Evolutionary conservation across 345 rosid species (phyloP).

Genomic region (Ceriops decandra): DNA sequence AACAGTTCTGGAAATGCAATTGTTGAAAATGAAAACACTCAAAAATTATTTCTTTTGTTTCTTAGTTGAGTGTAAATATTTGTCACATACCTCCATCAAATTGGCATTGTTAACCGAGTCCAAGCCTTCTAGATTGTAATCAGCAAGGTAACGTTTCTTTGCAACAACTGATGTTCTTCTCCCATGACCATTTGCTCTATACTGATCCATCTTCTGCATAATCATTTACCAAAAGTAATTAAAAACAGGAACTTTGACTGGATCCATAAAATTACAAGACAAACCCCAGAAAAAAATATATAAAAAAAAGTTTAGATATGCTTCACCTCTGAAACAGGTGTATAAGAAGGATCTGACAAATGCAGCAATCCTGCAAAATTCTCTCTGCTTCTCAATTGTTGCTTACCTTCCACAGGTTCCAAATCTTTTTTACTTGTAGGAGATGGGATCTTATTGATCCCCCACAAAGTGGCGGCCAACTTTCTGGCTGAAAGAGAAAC

Average conservation of each 20-base stretch:
- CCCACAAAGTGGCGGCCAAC: constrained; percentile 89
- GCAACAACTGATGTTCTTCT: constrained; percentile 39
- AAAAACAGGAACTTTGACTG: neutral
- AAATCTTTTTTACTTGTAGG: constrained; percentile 23
- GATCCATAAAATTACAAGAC: neutral
- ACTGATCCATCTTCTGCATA: constrained; percentile 42
- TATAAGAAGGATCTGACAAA: constrained; percentile 54
- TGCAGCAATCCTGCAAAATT: constrained; percentile 31
- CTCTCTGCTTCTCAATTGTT: constrained; percentile 33
- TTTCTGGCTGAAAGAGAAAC: constrained; percentile 68
- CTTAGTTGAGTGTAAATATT: neutral
- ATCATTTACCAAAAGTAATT: neutral
- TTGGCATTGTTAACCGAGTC: constrained; percentile 35
- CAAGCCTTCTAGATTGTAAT: constrained; percentile 30
- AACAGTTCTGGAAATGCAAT: neutral
- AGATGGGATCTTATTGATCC: constrained; percentile 55
- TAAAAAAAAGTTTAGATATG: neutral
- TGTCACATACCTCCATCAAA: constrained; percentile 43
- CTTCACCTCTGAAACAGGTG: constrained; percentile 53
- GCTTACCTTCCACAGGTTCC: constrained; percentile 29
- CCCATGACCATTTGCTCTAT: constrained; percentile 31
- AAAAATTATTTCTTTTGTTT: neutral
- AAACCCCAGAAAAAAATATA: neutral
- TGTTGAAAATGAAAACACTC: neutral
- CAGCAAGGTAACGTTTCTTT: constrained; percentile 37